Evolutionary conservation across 306 rosid species (phyloP).

Genomic region (Abrus precatorius): DNA sequence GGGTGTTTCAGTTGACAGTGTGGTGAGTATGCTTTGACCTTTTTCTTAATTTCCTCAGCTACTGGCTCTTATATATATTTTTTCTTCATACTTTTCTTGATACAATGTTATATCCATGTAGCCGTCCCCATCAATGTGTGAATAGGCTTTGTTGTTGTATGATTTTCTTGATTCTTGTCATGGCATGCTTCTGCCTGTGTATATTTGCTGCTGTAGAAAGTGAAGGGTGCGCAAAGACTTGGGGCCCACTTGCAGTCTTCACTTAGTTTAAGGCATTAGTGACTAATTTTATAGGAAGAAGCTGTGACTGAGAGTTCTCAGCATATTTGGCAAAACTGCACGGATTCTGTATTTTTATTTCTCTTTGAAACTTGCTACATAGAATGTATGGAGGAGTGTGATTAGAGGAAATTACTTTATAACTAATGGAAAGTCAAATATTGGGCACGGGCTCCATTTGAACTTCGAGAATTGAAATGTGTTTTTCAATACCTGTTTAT

Average conservation of each 20-base stretch:
- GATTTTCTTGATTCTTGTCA: background rate
- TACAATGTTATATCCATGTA: conserved; percentile 1
- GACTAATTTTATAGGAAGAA: background rate
- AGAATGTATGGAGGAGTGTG: conserved; percentile 30
- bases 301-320: conserved; percentile 16
- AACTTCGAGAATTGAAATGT: background rate
- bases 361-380: conserved; percentile 16
- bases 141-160: background rate
- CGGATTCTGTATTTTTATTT: background rate
- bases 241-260: conserved; percentile 19
- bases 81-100: background rate
- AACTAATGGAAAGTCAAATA: conserved; percentile 30
- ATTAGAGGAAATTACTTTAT: conserved; percentile 28
- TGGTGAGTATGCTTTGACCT: conserved; percentile 61
- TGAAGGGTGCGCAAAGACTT: conserved; percentile 19
- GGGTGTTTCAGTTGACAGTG: conserved; percentile 96
- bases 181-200: background rate
- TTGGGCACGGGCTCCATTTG: background rate
- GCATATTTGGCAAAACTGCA: conserved; percentile 2
- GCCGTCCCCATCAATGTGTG: background rate
- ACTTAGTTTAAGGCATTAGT: background rate
- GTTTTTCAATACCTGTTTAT: background rate
- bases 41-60: background rate
- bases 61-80: background rate
- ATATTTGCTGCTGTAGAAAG: conserved; percentile 13